These are phyloP conservation scores for Cynara cardunculus DNA, from an alignment of 129 eudicot species.

Conservation along the genomic window DNA sequence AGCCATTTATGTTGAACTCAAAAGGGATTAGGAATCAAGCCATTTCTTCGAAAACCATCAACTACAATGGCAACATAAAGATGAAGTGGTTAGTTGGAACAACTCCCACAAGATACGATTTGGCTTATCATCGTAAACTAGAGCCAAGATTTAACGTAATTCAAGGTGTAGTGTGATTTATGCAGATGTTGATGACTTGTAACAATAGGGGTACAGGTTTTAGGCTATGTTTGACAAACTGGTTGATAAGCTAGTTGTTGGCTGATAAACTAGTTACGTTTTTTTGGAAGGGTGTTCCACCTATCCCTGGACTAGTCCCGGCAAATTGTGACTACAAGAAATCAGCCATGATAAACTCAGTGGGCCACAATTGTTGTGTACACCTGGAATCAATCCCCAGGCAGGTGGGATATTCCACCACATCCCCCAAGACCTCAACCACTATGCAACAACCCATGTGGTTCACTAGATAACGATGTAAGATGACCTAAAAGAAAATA, in stretches of 20 bases:
- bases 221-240: background rate
- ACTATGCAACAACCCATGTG: too few species aligned
- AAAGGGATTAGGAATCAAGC: slow-evolving; percentile 29
- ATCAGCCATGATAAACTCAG: too few species aligned
- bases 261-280: background rate
- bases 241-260: background rate
- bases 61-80: slow-evolving; percentile 14
- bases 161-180: background rate
- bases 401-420: too few species aligned
- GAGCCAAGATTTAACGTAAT: background rate
- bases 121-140: background rate
- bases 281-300: too few species aligned
- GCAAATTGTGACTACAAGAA: too few species aligned
- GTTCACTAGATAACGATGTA: background rate
- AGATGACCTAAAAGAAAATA: background rate
- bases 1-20: slow-evolving; percentile 34
- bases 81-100: background rate
- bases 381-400: too few species aligned
- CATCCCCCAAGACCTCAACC: too few species aligned
- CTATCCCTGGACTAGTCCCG: too few species aligned
- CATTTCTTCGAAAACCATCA: slow-evolving; percentile 41
- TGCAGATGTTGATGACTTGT: background rate
- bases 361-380: too few species aligned
- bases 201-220: background rate
- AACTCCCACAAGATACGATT: background rate